These are phyloP conservation scores for Colletotrichum liaoningense DNA, from an alignment of 2,329 filamentous ascomycete species.

Conservation along the genomic window DNA sequence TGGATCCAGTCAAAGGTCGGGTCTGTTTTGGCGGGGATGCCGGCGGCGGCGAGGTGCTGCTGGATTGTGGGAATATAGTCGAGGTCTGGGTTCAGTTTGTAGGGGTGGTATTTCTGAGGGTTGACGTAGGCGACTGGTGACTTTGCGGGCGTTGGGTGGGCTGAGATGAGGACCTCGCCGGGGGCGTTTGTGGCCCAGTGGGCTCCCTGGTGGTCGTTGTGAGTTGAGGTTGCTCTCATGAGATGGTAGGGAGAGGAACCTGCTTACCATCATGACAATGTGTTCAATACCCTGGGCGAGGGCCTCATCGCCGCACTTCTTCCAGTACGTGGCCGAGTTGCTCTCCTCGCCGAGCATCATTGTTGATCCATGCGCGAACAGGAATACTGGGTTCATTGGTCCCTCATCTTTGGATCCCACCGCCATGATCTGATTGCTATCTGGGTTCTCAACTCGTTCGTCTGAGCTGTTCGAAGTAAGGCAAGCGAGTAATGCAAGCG, in stretches of 20 bases:
- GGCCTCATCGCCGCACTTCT: constrained; percentile 72
- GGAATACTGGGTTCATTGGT: constrained; percentile 65
- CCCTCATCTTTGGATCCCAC: constrained; percentile 20
- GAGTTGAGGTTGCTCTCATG: neutral
- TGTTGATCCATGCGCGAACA: constrained; percentile 78
- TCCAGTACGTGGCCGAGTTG: constrained; percentile 73
- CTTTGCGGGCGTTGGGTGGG: constrained; percentile 69
- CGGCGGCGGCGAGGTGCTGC: constrained; percentile 61
- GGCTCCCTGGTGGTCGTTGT: constrained; percentile 59
- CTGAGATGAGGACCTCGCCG: constrained; percentile 69
- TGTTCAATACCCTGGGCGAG: constrained; percentile 69
- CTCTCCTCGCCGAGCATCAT: constrained; percentile 78
- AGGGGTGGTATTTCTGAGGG: constrained; percentile 72
- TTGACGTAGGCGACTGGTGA: constrained; percentile 75
- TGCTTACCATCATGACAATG: constrained; percentile 71
- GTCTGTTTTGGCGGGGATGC: constrained; percentile 66
- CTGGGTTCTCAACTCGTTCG: neutral
- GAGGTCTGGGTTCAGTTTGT: constrained; percentile 71
- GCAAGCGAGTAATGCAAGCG: neutral
- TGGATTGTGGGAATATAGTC: constrained; percentile 58
- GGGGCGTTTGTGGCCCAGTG: constrained; percentile 70
- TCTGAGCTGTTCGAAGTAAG: neutral
- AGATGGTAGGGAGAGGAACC: neutral
- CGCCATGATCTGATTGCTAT: constrained; percentile 13
- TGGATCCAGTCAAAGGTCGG: constrained; percentile 77